Conservation (phyloP, 2,329 filamentous ascomycete genomes). For the Monilinia fructicola region DNA sequence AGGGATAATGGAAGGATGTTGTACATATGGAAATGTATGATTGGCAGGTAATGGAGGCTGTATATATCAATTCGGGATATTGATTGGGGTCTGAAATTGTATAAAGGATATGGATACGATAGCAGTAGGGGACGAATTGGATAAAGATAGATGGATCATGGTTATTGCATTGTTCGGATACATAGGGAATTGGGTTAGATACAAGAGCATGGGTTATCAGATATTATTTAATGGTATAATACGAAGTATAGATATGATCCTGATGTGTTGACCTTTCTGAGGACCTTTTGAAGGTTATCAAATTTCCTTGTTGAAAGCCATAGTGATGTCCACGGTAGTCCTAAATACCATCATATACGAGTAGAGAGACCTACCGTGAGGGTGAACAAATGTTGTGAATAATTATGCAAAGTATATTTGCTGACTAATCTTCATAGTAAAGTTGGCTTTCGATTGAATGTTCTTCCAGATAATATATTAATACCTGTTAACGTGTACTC, state of each 20-base stretch:
- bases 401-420: no score
- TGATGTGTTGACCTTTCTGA: background rate
- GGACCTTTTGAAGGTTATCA: no score
- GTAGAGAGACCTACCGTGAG: no score
- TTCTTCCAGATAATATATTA: no score
- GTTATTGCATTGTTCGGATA: constrained; percentile 6
- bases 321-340: no score
- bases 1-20: background rate
- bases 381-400: no score
- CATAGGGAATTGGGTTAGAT: background rate
- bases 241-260: background rate
- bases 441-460: no score
- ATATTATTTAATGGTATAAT: background rate
- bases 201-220: background rate
- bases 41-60: background rate
- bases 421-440: no score
- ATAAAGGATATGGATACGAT: background rate
- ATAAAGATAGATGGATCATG: constrained; percentile 1
- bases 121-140: background rate
- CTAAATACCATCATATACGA: no score
- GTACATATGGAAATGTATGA: constrained; percentile 1
- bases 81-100: background rate
- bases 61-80: constrained; percentile 3
- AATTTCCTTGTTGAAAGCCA: no score
- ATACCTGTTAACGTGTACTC: no score